phyloP scores from a whole-genome alignment of 805 yeast genomes.

The Nematodospora valgi region DNA sequence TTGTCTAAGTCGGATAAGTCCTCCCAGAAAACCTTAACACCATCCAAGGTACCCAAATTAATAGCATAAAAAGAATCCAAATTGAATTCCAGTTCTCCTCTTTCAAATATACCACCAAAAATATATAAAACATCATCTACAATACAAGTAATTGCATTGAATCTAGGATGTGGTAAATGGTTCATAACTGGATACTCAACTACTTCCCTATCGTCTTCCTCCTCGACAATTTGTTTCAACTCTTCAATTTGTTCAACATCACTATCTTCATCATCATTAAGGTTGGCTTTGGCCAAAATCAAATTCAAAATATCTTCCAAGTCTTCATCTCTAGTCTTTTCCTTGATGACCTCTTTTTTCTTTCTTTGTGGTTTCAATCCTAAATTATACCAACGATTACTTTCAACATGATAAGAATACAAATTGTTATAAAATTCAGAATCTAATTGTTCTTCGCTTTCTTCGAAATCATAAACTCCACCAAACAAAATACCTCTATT shows the following conservation, averaged over 20 bases:
- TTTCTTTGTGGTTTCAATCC: constrained; percentile 60
- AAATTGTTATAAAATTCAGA: constrained; percentile 80
- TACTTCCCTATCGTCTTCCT: constrained; percentile 30
- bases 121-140: constrained; percentile 80
- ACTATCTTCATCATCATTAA: constrained; percentile 55
- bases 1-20: constrained; percentile 58
- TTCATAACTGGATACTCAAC: constrained; percentile 54
- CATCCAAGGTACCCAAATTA: constrained; percentile 84
- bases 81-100: constrained; percentile 79
- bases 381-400: constrained; percentile 84
- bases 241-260: constrained; percentile 33
- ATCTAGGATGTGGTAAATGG: constrained; percentile 82
- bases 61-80: constrained; percentile 84
- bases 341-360: constrained; percentile 38
- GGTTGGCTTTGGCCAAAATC: constrained; percentile 68
- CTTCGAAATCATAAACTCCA: constrained; percentile 93
- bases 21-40: constrained; percentile 88
- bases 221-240: constrained; percentile 35
- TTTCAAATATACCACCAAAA: constrained; percentile 88
- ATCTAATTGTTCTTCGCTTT: constrained; percentile 87
- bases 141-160: constrained; percentile 82
- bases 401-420: constrained; percentile 77
- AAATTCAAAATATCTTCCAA: constrained; percentile 77
- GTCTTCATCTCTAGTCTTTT: constrained; percentile 67
- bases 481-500: constrained; percentile 93